Conservation (phyloP, 306 rosid genomes). For the barrel medic (Medicago truncatula) region MtrunA17r5.0-ANR NC_053043.1:19515001-19515500, state of each 20-base stretch:
- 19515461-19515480: background rate
- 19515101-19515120: background rate
- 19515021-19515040: slow-evolving; percentile 46
- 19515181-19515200: background rate
- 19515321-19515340: too few species aligned
- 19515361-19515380: too few species aligned
- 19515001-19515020: slow-evolving; percentile 49
- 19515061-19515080: background rate
- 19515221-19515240: background rate
- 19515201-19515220: background rate
- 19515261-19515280: too few species aligned
- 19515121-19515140: background rate
- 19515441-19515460: slow-evolving; percentile 13
- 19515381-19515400: too few species aligned
- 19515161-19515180: background rate
- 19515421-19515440: background rate
- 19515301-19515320: too few species aligned
- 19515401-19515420: too few species aligned
- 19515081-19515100: background rate
- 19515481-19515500: background rate
- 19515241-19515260: background rate
- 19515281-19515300: too few species aligned
- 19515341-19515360: too few species aligned
- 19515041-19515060: slow-evolving; percentile 56
- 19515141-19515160: background rate